Conservation (phyloP, 192 early-diverging fungal genomes). For the Backusella parvicylindrica region DNA sequence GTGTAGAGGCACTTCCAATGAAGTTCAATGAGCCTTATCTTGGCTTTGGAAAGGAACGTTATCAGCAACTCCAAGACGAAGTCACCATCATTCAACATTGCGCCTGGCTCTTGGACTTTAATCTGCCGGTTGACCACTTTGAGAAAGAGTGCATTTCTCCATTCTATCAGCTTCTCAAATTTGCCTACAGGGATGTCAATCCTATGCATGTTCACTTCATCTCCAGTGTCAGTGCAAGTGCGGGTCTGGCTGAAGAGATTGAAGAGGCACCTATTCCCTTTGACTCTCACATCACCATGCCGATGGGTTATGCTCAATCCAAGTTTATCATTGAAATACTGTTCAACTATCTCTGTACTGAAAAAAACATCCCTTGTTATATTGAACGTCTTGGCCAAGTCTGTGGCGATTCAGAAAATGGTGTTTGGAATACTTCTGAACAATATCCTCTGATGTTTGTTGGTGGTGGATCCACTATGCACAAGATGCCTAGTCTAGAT, state of each 20-base stretch:
- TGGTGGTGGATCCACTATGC: constrained; percentile 14
- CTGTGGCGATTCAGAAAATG: constrained; percentile 22
- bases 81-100: constrained; percentile 28
- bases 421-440: constrained; percentile 31
- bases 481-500: constrained; percentile 27
- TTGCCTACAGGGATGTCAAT: constrained; percentile 13
- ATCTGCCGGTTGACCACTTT: constrained; percentile 28
- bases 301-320: constrained; percentile 33
- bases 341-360: constrained; percentile 6
- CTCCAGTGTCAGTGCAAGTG: constrained; percentile 32
- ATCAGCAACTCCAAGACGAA: constrained; percentile 18
- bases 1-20: constrained; percentile 15
- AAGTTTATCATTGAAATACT: constrained; percentile 32
- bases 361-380: constrained; percentile 23
- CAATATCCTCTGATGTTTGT: constrained; percentile 19
- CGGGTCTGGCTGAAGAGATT: not conserved
- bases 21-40: constrained; percentile 23
- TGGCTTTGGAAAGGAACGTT: constrained; percentile 16
- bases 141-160: constrained; percentile 25
- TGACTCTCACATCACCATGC: constrained; percentile 16
- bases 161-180: constrained; percentile 22
- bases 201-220: constrained; percentile 30
- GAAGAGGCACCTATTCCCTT: constrained; percentile 15
- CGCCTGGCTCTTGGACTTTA: constrained; percentile 38
- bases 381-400: constrained; percentile 33